A percentile compares a stretch with the other conserved stretches of the same genome.
These are phyloP conservation scores for Sarocladium oryzae DNA, from an alignment of 2,329 filamentous ascomycete species.

Conservation along the genomic window DNA sequence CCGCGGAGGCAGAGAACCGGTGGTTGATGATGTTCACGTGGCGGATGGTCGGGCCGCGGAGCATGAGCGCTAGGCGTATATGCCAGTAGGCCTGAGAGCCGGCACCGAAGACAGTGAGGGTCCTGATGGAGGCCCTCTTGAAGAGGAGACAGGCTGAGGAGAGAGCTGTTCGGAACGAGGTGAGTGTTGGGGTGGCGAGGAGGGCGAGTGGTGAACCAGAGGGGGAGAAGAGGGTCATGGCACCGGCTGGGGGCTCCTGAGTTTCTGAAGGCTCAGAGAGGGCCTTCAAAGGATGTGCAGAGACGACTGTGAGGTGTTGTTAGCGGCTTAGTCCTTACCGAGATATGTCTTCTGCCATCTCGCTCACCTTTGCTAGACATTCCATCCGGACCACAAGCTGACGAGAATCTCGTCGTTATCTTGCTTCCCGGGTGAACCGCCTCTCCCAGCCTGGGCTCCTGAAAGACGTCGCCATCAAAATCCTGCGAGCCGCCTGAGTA, in stretches of 20 bases:
- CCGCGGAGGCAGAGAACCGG: conserved; percentile 53
- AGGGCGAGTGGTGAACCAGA: conserved; percentile 59
- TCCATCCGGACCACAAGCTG: conserved; percentile 55
- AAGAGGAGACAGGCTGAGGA: conserved; percentile 60
- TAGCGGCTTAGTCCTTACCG: too few relatives aligned
- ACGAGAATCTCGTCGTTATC: conserved; percentile 67
- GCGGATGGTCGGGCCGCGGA: conserved; percentile 64
- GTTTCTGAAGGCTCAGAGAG: neutral
- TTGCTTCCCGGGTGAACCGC: conserved; percentile 41
- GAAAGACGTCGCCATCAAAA: conserved; percentile 35
- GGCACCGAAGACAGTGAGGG: conserved; percentile 77
- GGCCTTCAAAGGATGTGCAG: neutral
- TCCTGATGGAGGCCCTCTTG: conserved; percentile 63
- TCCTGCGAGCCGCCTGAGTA: conserved; percentile 51
- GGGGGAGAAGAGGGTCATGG: conserved; percentile 61
- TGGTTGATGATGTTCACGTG: conserved; percentile 81
- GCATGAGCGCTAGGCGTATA: conserved; percentile 71
- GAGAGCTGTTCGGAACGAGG: conserved; percentile 74
- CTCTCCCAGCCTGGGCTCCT: conserved; percentile 49
- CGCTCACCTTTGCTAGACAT: conserved; percentile 61
- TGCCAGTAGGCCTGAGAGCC: conserved; percentile 95
- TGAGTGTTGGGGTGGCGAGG: conserved; percentile 67
- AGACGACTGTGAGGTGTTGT: conserved; percentile 1
- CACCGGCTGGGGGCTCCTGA: conserved; percentile 46
- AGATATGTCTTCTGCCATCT: too few relatives aligned